Evolutionary conservation across 2,329 filamentous ascomycete species (phyloP), one percentile per base, ranked within the genome.

Genomic region (Pseudocercospora vitis): DNA sequence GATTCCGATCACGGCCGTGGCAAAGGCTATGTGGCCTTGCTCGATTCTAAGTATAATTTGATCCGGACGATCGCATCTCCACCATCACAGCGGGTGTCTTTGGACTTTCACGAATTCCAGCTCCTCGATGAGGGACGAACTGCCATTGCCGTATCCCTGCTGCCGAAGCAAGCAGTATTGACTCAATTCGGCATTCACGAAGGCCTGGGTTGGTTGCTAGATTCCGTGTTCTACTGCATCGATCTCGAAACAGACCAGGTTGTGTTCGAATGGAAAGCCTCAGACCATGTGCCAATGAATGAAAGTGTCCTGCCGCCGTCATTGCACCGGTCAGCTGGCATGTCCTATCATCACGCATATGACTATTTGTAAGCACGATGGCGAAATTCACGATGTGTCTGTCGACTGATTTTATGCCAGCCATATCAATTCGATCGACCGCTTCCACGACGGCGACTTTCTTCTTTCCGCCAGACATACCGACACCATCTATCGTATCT

Each of bases 221-320:
- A 68, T 74, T 45, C 68, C 4, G 51, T 69, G 1, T 72, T 77
- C 51, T 72, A 75, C 48, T 74, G 77, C 59, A 59, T 77, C 11
- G 68, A 76, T 45, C 66, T 76, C 19, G 69, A 69, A 39, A 74
- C 70, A 0, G 68, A 70, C 14, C 57, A 70, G 4, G 61, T 74
- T 0, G 58, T 74, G 12, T 77, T 76, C 57, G 63, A 74, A 58
- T 78, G 75, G 75, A 70, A 68, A 35, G 73, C 74, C 3, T 71
- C 71, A 3, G 69, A 75, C 4, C 73, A 76, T 53, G 65, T 75
- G 45, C 42, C 63, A 8, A 14, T 68, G 16, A 52, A 16, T 9
- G 54, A 62, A 21, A 33, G 46, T 32, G 39, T 37, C 3, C 19
- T 55, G 8, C 11, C 4, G 9, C 47, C 48, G 9, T 19, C 29